Evolutionary conservation across 805 yeast species (phyloP).

Genomic region (Teunomyces pallodes): DNA sequence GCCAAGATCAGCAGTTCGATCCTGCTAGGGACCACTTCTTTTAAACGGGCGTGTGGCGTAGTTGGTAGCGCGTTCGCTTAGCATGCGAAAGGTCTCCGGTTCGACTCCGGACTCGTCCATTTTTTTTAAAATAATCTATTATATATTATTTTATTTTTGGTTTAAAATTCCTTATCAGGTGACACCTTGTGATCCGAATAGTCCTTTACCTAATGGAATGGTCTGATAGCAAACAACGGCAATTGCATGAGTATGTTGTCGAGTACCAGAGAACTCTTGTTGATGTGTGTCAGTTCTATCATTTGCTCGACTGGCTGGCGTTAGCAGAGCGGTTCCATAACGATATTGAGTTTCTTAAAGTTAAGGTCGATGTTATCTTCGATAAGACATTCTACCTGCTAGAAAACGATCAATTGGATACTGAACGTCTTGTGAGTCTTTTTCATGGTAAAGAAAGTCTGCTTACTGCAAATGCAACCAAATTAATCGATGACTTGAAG

Average conservation of each 20-base stretch:
- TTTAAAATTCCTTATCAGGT: neutral
- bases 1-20: conserved; percentile 79
- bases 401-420: neutral
- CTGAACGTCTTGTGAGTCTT: neutral
- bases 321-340: conserved; percentile 11
- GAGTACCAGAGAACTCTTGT: conserved; percentile 8
- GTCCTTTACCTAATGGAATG: conserved; percentile 11
- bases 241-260: conserved; percentile 12
- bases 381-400: conserved; percentile 9
- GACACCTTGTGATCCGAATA: neutral
- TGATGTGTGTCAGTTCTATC: conserved; percentile 14
- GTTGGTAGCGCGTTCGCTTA: conserved; percentile 51
- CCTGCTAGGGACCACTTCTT: conserved; percentile 73
- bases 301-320: conserved; percentile 17
- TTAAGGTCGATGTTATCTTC: conserved; percentile 22
- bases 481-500: neutral
- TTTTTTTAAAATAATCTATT: too few relatives aligned
- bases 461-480: neutral
- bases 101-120: conserved; percentile 44
- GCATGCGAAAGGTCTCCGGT: conserved; percentile 51
- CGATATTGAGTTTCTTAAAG: conserved; percentile 15
- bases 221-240: conserved; percentile 14
- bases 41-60: conserved; percentile 44
- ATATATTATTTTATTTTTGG: too few relatives aligned
- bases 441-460: neutral